These are phyloP conservation scores for Rutstroemia sp. DNA, from an alignment of 2,329 filamentous ascomycete genomes.

Conservation along the genomic window DNA sequence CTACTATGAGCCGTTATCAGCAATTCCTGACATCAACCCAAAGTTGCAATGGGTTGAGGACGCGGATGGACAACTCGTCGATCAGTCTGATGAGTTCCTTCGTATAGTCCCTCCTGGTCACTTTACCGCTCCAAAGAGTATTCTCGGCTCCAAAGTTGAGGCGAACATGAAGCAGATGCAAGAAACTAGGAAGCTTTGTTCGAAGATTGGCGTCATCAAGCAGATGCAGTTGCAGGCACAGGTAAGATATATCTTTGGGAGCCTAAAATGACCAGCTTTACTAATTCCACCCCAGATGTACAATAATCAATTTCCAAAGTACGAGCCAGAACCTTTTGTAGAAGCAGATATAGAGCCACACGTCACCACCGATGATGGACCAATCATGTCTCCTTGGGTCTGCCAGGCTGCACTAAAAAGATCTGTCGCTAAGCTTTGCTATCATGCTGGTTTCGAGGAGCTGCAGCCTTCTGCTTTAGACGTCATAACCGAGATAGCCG, in stretches of 20 bases:
- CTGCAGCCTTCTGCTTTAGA: slow-evolving; percentile 93
- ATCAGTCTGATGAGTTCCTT: slow-evolving; percentile 79
- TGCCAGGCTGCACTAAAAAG: slow-evolving; percentile 81
- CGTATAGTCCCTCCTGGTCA: slow-evolving; percentile 66
- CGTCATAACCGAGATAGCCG: slow-evolving; percentile 79
- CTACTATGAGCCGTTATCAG: slow-evolving; percentile 84
- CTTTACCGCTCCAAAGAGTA: slow-evolving; percentile 69
- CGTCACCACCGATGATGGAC: slow-evolving; percentile 80
- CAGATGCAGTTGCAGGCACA: slow-evolving; percentile 99
- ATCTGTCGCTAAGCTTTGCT: slow-evolving; percentile 90
- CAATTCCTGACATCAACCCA: slow-evolving; percentile 75
- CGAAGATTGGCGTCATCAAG: slow-evolving; percentile 96
- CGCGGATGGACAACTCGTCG: slow-evolving; percentile 78
- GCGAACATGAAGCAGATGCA: slow-evolving; percentile 92
- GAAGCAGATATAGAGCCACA: slow-evolving; percentile 85
- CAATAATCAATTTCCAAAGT: slow-evolving; percentile 96
- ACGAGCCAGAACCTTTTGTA: slow-evolving; percentile 80
- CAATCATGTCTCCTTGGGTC: slow-evolving; percentile 76
- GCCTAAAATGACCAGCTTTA: slow-evolving; percentile 11
- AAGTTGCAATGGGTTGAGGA: slow-evolving; percentile 86
- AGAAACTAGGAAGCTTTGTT: slow-evolving; percentile 89
- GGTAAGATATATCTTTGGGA: slow-evolving; percentile 43
- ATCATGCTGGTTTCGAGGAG: slow-evolving; percentile 94
- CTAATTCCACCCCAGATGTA: slow-evolving; percentile 53
- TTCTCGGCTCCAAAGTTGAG: slow-evolving; percentile 72